A percentile compares a stretch with the other conserved stretches of the same genome.
These are phyloP conservation scores for Citrus reticulata DNA, from an alignment of 345 rosid genomes.

Conservation along the genomic window DNA sequence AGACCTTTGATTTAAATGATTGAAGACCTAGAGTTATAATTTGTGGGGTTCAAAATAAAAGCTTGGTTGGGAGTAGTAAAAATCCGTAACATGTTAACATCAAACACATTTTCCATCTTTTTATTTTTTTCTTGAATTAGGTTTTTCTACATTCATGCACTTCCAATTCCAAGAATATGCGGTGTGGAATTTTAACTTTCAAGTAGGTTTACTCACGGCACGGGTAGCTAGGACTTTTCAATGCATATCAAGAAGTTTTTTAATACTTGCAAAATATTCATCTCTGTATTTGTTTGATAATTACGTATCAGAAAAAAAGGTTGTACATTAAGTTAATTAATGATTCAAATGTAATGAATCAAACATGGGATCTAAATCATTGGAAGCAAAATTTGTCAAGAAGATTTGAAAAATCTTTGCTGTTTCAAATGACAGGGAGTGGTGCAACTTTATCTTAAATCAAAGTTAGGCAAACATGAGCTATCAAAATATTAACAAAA, in stretches of 20 bases:
- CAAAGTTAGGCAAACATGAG: slow-evolving; percentile 1
- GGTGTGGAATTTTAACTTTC: background rate
- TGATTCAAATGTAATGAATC: background rate
- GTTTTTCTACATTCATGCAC: slow-evolving; percentile 19
- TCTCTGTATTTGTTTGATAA: too few relatives aligned
- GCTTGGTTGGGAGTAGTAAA: background rate
- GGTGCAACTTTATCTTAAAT: background rate
- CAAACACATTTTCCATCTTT: background rate
- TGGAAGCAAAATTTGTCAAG: background rate
- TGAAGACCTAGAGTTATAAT: background rate
- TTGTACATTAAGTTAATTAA: background rate
- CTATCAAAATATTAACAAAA: background rate
- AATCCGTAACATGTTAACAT: slow-evolving; percentile 4
- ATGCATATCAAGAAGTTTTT: background rate
- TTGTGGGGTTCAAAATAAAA: slow-evolving; percentile 23
- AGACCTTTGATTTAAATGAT: background rate
- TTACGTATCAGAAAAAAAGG: background rate
- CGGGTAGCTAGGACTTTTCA: too few relatives aligned
- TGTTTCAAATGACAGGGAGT: background rate
- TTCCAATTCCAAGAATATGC: background rate
- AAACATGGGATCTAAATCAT: background rate
- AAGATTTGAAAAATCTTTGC: background rate
- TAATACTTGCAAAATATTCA: background rate
- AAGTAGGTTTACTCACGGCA: background rate
- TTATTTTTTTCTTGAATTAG: slow-evolving; percentile 10